Evolutionary conservation across 805 yeast species (phyloP).

Genomic region (Candida gorgasii): DNA sequence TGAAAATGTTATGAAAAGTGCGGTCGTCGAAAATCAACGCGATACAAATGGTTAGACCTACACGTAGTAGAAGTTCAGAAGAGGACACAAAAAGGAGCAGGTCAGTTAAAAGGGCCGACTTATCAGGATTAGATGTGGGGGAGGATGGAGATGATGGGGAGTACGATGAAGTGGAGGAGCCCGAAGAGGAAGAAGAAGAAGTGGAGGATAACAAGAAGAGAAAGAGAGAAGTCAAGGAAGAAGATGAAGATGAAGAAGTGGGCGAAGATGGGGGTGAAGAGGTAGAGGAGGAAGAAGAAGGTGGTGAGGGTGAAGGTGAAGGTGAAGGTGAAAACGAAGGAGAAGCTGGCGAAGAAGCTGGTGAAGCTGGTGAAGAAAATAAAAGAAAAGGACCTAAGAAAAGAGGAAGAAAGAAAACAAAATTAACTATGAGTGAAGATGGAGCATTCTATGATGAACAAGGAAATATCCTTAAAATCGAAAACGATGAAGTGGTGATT

Average conservation of each 20-base stretch:
- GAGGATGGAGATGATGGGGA: conserved; percentile 19
- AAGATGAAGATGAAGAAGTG: conserved; percentile 20
- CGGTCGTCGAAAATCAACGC: background rate
- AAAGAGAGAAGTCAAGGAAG: conserved; percentile 17
- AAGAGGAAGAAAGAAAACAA: conserved; percentile 45
- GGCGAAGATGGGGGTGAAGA: conserved; percentile 18
- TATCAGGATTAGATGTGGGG: conserved; percentile 21
- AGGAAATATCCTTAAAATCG: conserved; percentile 64
- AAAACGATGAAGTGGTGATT: conserved; percentile 75
- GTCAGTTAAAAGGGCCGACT: conserved; percentile 11
- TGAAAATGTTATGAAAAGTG: too few species aligned
- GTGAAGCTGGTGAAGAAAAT: conserved; percentile 10
- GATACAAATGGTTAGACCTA: conserved; percentile 8
- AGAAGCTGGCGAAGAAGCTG: conserved; percentile 17
- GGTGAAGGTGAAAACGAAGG: conserved; percentile 24
- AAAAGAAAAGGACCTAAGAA: conserved; percentile 32
- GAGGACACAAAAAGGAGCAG: conserved; percentile 8
- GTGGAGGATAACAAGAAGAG: conserved; percentile 17
- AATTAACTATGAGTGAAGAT: conserved; percentile 37
- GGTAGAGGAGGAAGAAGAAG: conserved; percentile 20
- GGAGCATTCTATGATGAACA: conserved; percentile 56
- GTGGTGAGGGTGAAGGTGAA: conserved; percentile 24
- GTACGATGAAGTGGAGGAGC: conserved; percentile 22
- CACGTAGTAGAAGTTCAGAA: conserved; percentile 8
- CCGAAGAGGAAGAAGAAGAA: conserved; percentile 17